These are phyloP conservation scores for Penicillium aurantiogriseum DNA, from an alignment of 2,329 filamentous ascomycete genomes.

Conservation along the genomic window DNA sequence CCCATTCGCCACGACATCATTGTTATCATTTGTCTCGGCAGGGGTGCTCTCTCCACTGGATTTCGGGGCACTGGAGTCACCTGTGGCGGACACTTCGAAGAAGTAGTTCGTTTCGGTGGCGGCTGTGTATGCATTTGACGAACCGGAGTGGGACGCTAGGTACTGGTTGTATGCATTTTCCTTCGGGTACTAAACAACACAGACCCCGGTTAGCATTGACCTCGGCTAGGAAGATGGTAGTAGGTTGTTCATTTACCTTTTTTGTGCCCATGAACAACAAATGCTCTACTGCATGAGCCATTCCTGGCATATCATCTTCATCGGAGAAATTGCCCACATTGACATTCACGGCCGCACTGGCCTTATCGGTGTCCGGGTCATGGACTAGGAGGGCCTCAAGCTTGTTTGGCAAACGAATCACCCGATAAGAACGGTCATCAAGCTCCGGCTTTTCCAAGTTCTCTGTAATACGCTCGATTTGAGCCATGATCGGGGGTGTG, in stretches of 20 bases:
- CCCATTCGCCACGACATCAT: constrained; percentile 23
- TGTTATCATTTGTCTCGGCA: constrained; percentile 28
- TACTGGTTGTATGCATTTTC: constrained; percentile 97
- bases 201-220: constrained; percentile 4
- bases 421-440: constrained; percentile 83
- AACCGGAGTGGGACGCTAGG: constrained; percentile 82
- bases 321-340: constrained; percentile 96
- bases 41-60: constrained; percentile 28
- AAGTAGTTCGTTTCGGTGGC: constrained; percentile 95
- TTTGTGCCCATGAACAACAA: constrained; percentile 97
- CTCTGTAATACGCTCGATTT: constrained; percentile 59
- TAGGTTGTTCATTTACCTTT: constrained; percentile 57
- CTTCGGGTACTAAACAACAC: constrained; percentile 66
- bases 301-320: constrained; percentile 82
- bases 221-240: not conserved
- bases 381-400: constrained; percentile 91
- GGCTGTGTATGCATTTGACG: constrained; percentile 93
- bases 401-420: constrained; percentile 80
- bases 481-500: constrained; percentile 30
- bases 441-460: constrained; percentile 76
- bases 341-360: constrained; percentile 90
- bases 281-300: constrained; percentile 96
- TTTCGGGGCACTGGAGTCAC: constrained; percentile 44
- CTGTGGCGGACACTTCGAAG: constrained; percentile 87
- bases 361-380: constrained; percentile 93